Conservation (phyloP, 129 eudicot species). For the Silybum marianum region DNA sequence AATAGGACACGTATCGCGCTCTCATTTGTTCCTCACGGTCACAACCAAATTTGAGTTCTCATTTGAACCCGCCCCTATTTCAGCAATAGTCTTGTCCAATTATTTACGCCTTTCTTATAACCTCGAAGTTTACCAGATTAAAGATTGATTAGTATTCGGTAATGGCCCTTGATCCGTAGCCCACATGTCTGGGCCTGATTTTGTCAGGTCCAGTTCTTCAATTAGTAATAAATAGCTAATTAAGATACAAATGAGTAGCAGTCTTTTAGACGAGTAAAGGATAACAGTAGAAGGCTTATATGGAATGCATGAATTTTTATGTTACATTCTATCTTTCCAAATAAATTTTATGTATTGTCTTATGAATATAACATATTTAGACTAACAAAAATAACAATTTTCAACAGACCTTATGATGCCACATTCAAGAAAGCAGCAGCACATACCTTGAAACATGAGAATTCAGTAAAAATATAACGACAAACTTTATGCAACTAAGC, state of each 20-base stretch:
- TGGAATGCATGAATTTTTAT: background rate
- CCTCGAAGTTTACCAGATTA: too few relatives aligned
- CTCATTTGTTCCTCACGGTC: too few relatives aligned
- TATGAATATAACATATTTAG: background rate
- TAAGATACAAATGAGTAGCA: background rate
- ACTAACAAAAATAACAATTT: background rate
- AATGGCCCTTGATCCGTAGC: background rate
- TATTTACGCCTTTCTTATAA: too few relatives aligned
- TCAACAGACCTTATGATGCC: background rate
- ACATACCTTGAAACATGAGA: slow-evolving; percentile 7
- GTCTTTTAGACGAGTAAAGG: background rate
- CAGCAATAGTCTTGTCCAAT: too few relatives aligned
- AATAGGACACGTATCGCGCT: too few relatives aligned
- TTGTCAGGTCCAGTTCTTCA: background rate
- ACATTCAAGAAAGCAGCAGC: slow-evolving; percentile 7
- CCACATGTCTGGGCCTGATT: background rate
- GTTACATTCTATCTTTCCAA: background rate
- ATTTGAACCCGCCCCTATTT: too few relatives aligned
- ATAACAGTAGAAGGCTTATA: background rate
- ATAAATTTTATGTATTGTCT: background rate
- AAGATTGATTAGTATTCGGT: too few relatives aligned
- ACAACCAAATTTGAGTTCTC: too few relatives aligned
- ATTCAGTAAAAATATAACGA: background rate
- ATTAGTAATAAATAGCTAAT: background rate
- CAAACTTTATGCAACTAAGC: slow-evolving; percentile 12